A percentile compares a stretch with the other conserved stretches of the same genome.
phyloP scores from a whole-genome alignment of 2,329 filamentous ascomycete species.

The Trichoderma sp. region DNA sequence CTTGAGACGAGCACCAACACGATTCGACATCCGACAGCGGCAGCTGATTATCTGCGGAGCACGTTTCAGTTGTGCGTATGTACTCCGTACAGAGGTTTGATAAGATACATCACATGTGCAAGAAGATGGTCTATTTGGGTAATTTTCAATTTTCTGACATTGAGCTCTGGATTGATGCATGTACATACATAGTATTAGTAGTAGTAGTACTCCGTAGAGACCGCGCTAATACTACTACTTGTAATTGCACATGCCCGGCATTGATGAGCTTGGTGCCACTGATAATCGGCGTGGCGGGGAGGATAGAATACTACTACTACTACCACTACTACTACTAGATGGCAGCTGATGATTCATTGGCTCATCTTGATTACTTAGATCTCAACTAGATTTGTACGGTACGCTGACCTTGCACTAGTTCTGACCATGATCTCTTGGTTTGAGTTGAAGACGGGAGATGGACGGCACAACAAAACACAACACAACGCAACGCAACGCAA shows the following conservation, averaged over 20 bases:
- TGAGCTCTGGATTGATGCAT: neutral
- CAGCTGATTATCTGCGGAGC: neutral
- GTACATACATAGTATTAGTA: neutral
- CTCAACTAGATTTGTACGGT: neutral
- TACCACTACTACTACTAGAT: too few species aligned
- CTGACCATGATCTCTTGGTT: neutral
- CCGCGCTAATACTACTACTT: neutral
- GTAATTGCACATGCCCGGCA: neutral
- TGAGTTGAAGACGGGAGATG: neutral
- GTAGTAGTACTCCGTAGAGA: neutral
- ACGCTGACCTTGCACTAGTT: neutral
- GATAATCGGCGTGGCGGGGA: neutral
- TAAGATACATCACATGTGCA: neutral
- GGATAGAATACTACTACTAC: too few species aligned
- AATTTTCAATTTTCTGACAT: neutral
- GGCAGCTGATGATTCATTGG: neutral
- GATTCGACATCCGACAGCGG: conserved; percentile 2
- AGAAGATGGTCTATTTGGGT: neutral
- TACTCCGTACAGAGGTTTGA: neutral
- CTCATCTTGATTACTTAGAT: neutral
- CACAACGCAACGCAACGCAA: neutral
- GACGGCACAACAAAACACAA: neutral
- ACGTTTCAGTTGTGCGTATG: neutral
- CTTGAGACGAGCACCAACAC: neutral
- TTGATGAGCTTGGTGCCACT: neutral